Evolutionary conservation across 768 basidiomycete genomes (phyloP), one percentile per base, ranked within the genome.

Genomic region (Crassisporium funariophilum): DNA sequence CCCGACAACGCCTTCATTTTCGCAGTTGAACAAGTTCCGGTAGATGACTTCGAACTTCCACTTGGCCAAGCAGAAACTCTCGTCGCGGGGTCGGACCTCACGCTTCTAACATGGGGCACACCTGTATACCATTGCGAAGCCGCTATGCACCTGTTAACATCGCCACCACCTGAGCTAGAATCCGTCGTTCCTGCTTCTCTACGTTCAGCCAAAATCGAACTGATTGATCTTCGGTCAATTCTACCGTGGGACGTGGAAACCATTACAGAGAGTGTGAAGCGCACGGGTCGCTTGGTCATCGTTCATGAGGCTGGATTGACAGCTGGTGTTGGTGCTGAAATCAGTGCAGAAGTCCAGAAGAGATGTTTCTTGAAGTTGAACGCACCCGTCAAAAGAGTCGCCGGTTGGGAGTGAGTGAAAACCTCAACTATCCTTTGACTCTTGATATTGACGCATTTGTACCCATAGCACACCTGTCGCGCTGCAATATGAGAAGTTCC

Each of bases 251-350:
- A 95, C 56, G 75, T 88, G 12, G 82, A 89, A 41, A 84, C 84
- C 0, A 70, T 98, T 38, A 74, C 80, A 19, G 84, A 91, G 65
- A 92, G 91, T 54, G 93, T 97, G 15, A 79, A 80, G 44, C 81
- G 86, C 48, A 97, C 94, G 0, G 88, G 93, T 1, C 72, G 93
- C 16, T 74, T 94, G 47, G 83, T 97, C 15, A 78, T 98, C 41
- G 91, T 97, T 13, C 95, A 97, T 58, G 94, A 98, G 68, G 95
- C 95, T 1, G 85, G 91, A 2, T 78, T 83, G 61, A 89, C 87
- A 2, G 91, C 83, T 2, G 91, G 94, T 16, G 88, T 85, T n/a
- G 93, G 91, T 9, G 87, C 85, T 10, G 91, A 98, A 62, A 90
- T 98, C 34, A 84, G 86, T n/a, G 89, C 91, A 0, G 91, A 95